Evolutionary conservation across 306 rosid genomes (phyloP), one percentile per base, ranked within the genome.

Genomic region (Canavalia ensiformis): DNA sequence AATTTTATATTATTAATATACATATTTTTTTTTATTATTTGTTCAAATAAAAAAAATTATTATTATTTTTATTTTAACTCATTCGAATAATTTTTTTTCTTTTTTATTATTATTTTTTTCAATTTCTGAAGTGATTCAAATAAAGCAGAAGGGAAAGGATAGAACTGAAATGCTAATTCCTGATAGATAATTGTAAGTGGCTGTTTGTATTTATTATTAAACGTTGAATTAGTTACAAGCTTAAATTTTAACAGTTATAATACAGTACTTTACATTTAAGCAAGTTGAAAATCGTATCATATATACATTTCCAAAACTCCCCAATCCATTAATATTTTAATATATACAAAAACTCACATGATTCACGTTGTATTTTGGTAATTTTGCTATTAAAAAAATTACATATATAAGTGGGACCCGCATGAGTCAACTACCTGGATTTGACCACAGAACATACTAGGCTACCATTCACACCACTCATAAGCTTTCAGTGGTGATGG

Each of bases 381-480:
- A 31, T n/a, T 45, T 62, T 35, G n/a, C 5, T 7, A 31, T 39
- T 34, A 56, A 62, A 37, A 37, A 68, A 68, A 74, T n/a, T 18
- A 18, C 45, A 28, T 54, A 55, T 13, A 62, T 9, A 52, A 12
- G 50, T 30, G 29, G 67, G 81, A 31, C 75, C 63, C 58, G 3
- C 5, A 3, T 1, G 2, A 62, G 75, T 52, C 57, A 80, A 81
- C 75, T 6, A 58, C 68, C 55, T 58, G 68, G 84, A 50, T 58
- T 65, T 66, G 72, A 74, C 74, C 54, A 74, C 66, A 29, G 66
- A 49, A 18, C 49, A 42, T 28, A 10, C 25, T 30, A 45, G 30
- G 49, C 50, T 37, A 4, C 12, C 69, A 70, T 10, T 28, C 9
- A 4, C 69, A 51, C 82, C 79, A 44, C 73, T 5, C 35, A 46